These are phyloP conservation scores for Imleria badia DNA, from an alignment of 768 basidiomycete genomes.

Conservation along the genomic window DNA sequence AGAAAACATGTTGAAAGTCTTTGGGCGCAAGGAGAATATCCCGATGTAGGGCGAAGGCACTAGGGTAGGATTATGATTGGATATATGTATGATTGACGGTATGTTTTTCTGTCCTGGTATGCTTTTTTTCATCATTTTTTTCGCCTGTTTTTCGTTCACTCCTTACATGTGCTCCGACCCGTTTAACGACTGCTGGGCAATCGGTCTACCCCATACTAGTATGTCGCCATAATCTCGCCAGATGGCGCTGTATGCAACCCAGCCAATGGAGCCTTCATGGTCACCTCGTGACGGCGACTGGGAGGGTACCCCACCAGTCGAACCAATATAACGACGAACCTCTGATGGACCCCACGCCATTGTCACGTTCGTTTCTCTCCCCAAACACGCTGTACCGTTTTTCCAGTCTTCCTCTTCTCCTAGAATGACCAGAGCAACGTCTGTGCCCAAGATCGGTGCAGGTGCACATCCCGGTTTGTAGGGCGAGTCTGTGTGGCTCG, in stretches of 20 bases:
- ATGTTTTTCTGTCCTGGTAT: conserved; percentile 6
- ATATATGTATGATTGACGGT: not conserved
- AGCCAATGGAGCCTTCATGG: not conserved
- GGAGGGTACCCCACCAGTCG: conserved; percentile 13
- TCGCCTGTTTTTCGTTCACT: conserved; percentile 1
- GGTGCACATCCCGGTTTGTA: too few species aligned
- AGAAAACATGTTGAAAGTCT: conserved; percentile 32
- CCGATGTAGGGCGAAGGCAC: conserved; percentile 8
- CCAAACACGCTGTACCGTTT: not conserved
- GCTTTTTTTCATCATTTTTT: not conserved
- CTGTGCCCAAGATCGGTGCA: too few species aligned
- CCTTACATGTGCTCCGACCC: not conserved
- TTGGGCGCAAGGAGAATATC: conserved; percentile 31
- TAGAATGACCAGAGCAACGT: not conserved
- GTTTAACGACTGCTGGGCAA: not conserved
- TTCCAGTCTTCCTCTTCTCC: not conserved
- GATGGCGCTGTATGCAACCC: not conserved
- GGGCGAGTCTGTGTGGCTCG: not conserved
- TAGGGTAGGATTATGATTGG: not conserved
- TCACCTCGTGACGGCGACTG: conserved; percentile 6
- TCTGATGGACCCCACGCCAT: too few species aligned
- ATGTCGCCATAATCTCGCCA: not conserved
- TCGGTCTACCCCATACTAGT: not conserved
- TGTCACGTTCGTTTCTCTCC: not conserved
- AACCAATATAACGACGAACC: not conserved